Evolutionary conservation across 2,329 filamentous ascomycete species (phyloP), one percentile per base, ranked within the genome.

Genomic region (Pseudopithomyces maydicus): DNA sequence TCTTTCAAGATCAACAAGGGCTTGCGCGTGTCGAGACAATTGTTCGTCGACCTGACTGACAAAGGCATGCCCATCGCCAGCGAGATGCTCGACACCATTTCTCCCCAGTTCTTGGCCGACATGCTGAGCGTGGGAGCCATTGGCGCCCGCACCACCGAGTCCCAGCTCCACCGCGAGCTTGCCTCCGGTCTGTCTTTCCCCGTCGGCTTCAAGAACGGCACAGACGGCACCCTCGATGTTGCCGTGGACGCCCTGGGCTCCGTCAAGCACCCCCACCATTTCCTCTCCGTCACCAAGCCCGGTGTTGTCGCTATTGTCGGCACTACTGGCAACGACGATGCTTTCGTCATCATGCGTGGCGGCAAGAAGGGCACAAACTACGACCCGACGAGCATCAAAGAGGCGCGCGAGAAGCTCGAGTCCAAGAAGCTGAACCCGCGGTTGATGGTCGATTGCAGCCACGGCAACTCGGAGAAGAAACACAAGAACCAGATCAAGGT

Each of bases 1-100:
- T 95, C 90, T 78, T 98, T 97, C 89, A 88, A 97, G 80, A 98
- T 99, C 81, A 98, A 98, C 84, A 98, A 98, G 84, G 95, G 95
- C 19, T 80, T 99, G 71, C 88, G 91, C 49, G 82, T 92, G 54
- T 91, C 92, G 54, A 86, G 95, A 66, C 89, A 98, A 78, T 85
- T 99, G 74, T 98, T 97, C 78, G 89, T 96, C 61, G 92, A 98
- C 75, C 82, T 99, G 67, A 98, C 94, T 0, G 83, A 86, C 75
- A 90, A 88, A 80, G 95, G 95, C 72, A 96, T 99, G 91, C 95
- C 95, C 29, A 88, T 99, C 69, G 95, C 95, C 42, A 94, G 89
- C 75, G 95, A 99, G 81, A 97, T 99, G 92, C 84, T 99, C 60
- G 95, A 99, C 76, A 98, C 95, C 52, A 97, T 98, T 75, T 96